These are phyloP conservation scores for Cucurbita ficifolia DNA, from an alignment of 306 rosid species.

Conservation along the genomic window DNA sequence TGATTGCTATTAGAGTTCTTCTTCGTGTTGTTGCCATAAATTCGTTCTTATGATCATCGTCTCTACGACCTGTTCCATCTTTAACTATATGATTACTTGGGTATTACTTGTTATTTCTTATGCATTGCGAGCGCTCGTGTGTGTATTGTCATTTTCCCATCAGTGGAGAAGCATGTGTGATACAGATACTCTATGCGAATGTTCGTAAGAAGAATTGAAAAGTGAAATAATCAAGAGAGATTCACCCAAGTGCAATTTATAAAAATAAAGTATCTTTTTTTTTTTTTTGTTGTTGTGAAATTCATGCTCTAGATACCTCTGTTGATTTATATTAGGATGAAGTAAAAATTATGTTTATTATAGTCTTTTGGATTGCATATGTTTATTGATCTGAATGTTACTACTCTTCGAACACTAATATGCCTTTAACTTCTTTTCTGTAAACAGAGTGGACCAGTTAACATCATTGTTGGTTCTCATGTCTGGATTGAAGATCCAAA, in stretches of 20 bases:
- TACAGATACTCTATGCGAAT: too few relatives aligned
- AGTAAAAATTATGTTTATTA: background rate
- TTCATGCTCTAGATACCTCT: background rate
- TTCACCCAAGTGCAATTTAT: background rate
- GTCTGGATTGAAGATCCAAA: conserved; percentile 94
- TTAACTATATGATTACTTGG: background rate
- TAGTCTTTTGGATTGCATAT: background rate
- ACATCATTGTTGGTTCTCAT: conserved; percentile 94
- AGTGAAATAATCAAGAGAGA: background rate
- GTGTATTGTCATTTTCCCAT: too few relatives aligned
- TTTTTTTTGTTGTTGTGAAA: background rate
- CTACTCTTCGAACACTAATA: background rate
- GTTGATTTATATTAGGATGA: background rate
- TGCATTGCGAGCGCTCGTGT: background rate
- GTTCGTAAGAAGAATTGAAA: background rate
- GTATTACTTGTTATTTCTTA: background rate
- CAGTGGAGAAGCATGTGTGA: too few relatives aligned
- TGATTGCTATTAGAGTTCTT: background rate
- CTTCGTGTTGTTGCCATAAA: background rate
- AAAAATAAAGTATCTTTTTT: background rate
- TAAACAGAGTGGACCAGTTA: conserved; percentile 86
- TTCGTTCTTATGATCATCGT: background rate
- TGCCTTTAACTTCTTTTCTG: conserved; percentile 6
- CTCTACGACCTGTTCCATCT: background rate
- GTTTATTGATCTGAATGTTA: background rate